A percentile compares a stretch with the other conserved stretches of the same genome.
Evolutionary conservation across 2,329 filamentous ascomycete species (phyloP).

Genomic region (Trichophyton schoenleinii): DNA sequence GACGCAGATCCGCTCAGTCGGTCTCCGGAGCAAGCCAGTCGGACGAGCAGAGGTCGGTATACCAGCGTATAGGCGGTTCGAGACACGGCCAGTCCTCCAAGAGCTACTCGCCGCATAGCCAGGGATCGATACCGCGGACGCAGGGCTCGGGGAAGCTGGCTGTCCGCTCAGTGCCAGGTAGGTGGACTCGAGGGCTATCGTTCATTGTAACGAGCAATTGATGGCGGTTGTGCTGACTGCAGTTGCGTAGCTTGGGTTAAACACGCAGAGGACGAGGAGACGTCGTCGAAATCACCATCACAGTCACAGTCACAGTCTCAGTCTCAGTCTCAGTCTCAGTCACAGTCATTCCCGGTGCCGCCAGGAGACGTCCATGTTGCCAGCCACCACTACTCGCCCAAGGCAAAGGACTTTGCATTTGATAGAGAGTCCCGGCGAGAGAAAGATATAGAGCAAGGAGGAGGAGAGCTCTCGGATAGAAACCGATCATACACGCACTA

Average conservation of each 20-base stretch:
- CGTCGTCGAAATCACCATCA: background rate
- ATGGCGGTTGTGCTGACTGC: background rate
- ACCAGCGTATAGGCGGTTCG: background rate
- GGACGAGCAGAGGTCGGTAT: constrained; percentile 8
- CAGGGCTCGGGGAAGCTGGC: background rate
- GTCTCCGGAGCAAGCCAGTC: constrained; percentile 9
- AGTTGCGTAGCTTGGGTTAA: constrained; percentile 13
- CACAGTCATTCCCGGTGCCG: constrained; percentile 7
- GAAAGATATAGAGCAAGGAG: background rate
- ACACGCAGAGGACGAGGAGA: constrained; percentile 1
- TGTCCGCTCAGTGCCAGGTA: constrained; percentile 10
- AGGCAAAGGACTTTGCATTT: background rate
- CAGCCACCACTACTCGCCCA: constrained; percentile 12
- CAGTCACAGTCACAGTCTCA: background rate
- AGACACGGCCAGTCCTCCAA: constrained; percentile 3
- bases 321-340: background rate
- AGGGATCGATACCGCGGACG: background rate
- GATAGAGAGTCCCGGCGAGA: background rate
- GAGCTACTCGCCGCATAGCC: background rate
- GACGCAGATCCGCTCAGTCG: constrained; percentile 13
- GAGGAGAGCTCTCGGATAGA: background rate
- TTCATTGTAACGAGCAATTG: background rate
- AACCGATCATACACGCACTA: background rate
- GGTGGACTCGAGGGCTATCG: no score
- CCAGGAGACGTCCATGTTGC: constrained; percentile 11